These are phyloP conservation scores for Suillus clintonianus DNA, from an alignment of 768 basidiomycete species.

Conservation along the genomic window DNA sequence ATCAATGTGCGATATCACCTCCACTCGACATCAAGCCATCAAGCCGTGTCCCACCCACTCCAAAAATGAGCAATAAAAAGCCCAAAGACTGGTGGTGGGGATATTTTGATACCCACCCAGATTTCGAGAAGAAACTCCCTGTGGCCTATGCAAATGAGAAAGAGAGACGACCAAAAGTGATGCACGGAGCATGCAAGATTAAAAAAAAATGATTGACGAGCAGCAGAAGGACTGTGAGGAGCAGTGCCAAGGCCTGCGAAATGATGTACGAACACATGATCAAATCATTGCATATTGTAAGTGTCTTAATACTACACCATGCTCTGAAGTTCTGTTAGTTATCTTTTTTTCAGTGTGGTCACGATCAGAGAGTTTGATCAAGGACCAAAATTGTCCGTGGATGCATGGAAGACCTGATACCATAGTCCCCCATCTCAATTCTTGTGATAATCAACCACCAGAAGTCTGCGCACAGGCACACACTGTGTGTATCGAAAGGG, in stretches of 20 bases:
- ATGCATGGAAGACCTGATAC: conserved; percentile 2
- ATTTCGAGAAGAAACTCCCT: background rate
- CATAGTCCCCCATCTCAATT: background rate
- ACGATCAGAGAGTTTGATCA: background rate
- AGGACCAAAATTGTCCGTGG: background rate
- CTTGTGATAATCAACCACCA: conserved; percentile 4
- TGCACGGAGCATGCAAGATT: conserved; percentile 1
- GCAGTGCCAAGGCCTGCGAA: background rate
- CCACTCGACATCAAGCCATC: background rate
- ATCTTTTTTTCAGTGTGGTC: background rate
- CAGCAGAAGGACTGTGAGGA: background rate
- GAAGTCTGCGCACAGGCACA: background rate
- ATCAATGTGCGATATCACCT: background rate
- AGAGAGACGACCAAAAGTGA: conserved; percentile 1
- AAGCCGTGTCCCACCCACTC: background rate
- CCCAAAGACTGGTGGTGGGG: conserved; percentile 13
- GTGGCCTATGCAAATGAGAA: conserved; percentile 2
- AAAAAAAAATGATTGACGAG: background rate
- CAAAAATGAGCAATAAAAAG: background rate
- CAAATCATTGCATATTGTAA: conserved; percentile 1
- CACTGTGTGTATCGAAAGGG: too few species aligned
- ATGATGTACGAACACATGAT: background rate
- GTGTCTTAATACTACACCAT: background rate
- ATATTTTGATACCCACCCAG: conserved; percentile 4
- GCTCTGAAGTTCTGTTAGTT: too few species aligned